phyloP scores from a whole-genome alignment of 306 rosid genomes.

The Quercus agrifolia region DNA sequence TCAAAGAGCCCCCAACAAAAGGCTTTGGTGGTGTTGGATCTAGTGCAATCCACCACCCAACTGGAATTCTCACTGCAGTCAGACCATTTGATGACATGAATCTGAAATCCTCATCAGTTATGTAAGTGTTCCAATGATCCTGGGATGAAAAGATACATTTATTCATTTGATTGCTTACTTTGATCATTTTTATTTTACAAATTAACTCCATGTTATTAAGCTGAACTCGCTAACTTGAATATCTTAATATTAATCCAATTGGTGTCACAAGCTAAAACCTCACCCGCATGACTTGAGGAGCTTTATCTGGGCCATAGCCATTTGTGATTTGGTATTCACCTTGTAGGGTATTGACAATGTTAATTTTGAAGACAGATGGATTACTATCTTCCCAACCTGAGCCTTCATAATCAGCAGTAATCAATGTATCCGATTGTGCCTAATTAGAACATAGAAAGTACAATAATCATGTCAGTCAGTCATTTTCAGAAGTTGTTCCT shows the following conservation, averaged over 20 bases:
- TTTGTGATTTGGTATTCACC: conserved; percentile 78
- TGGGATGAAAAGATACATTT: conserved; percentile 3
- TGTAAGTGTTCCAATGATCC: conserved; percentile 63
- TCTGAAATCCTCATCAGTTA: conserved; percentile 61
- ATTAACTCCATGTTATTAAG: neutral
- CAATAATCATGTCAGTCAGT: neutral
- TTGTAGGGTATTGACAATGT: conserved; percentile 17
- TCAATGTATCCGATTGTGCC: conserved; percentile 38
- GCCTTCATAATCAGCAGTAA: conserved; percentile 46
- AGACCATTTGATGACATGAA: conserved; percentile 57
- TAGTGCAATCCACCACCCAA: conserved; percentile 73
- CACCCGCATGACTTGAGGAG: conserved; percentile 53
- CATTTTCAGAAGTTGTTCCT: neutral
- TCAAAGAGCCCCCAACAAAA: conserved; percentile 62
- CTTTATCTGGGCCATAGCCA: conserved; percentile 64
- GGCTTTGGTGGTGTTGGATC: conserved; percentile 76
- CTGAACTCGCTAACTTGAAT: neutral
- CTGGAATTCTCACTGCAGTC: conserved; percentile 64
- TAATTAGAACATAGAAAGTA: conserved; percentile 7
- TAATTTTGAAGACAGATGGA: conserved; percentile 63
- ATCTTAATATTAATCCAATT: neutral
- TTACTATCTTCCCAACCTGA: conserved; percentile 54
- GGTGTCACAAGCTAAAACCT: neutral
- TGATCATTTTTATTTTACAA: neutral
- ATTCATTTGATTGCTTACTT: neutral